A percentile compares a stretch with the other conserved stretches of the same genome.
phyloP scores from a whole-genome alignment of 306 rosid genomes.

The Vachellia pachyceras region DNA sequence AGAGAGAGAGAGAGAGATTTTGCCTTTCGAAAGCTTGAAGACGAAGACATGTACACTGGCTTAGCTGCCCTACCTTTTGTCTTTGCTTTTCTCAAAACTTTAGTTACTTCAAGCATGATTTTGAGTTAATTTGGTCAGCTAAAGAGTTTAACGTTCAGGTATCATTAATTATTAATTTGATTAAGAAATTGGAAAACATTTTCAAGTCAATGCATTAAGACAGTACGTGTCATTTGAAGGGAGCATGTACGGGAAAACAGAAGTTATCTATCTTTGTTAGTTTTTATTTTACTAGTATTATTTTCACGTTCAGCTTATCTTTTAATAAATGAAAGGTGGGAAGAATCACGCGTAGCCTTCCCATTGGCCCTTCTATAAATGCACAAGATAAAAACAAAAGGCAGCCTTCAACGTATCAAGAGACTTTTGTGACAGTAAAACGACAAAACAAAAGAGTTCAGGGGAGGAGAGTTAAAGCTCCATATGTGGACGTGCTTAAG shows the following conservation, averaged over 20 bases:
- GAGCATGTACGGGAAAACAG: not conserved
- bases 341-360: too few relatives aligned
- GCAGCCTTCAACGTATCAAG: not conserved
- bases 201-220: not conserved
- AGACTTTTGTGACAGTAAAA: conserved; percentile 40
- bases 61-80: not conserved
- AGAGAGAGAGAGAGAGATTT: conserved; percentile 16
- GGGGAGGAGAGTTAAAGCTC: conserved; percentile 58
- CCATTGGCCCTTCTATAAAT: too few relatives aligned
- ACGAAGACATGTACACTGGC: conserved; percentile 6
- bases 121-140: not conserved
- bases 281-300: too few relatives aligned
- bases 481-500: conserved; percentile 29
- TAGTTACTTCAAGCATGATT: not conserved
- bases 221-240: not conserved
- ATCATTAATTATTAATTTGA: not conserved
- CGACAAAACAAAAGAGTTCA: conserved; percentile 58
- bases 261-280: not conserved
- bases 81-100: conserved; percentile 18
- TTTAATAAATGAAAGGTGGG: too few relatives aligned
- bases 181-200: not conserved
- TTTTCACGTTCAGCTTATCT: too few relatives aligned
- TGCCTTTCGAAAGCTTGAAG: conserved; percentile 40
- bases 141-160: not conserved
- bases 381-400: not conserved